A percentile compares a stretch with the other conserved stretches of the same genome.
Conservation (phyloP, 169 alveolate genomes). For the Eimeria acervulina region DNA sequence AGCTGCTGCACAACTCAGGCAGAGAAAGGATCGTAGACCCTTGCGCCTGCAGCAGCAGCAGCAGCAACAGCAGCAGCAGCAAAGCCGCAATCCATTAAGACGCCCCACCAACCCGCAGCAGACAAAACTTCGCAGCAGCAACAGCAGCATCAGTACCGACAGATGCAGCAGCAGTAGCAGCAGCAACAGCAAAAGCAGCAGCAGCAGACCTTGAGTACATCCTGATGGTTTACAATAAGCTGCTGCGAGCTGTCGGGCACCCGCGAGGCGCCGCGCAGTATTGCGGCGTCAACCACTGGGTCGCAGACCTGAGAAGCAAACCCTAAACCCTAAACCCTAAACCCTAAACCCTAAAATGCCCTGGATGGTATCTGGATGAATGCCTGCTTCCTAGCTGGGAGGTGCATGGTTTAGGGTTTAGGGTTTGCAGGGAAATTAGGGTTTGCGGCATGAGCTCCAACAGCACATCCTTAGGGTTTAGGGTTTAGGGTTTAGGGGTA, state of each 20-base stretch:
- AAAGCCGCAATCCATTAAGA: too few species aligned
- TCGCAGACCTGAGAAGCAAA: constrained; percentile 53
- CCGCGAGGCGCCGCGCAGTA: constrained; percentile 60
- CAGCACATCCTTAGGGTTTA: background rate
- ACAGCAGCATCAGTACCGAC: constrained; percentile 22
- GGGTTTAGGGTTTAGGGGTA: constrained; percentile 3
- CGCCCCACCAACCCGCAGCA: background rate
- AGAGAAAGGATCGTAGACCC: constrained; percentile 24
- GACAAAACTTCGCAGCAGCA: background rate
- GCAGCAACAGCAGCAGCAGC: constrained; percentile 7
- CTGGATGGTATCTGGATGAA: background rate
- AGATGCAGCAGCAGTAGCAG: too few species aligned
- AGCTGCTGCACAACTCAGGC: constrained; percentile 63
- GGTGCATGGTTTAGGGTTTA: background rate
- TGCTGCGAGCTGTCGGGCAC: constrained; percentile 62
- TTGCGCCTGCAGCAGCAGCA: constrained; percentile 69
- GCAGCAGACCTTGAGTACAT: background rate
- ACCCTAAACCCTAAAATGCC: background rate
- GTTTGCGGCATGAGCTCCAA: too few species aligned
- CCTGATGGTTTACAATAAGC: constrained; percentile 33
- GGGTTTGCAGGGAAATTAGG: background rate
- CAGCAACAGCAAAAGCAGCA: background rate
- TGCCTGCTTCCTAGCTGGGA: background rate
- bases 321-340: constrained; percentile 46
- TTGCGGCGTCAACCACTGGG: constrained; percentile 52